A percentile compares a stretch with the other conserved stretches of the same genome.
These are phyloP conservation scores for Penicillium oxalicum DNA, from an alignment of 2,329 filamentous ascomycete species.

Conservation along the genomic window DNA sequence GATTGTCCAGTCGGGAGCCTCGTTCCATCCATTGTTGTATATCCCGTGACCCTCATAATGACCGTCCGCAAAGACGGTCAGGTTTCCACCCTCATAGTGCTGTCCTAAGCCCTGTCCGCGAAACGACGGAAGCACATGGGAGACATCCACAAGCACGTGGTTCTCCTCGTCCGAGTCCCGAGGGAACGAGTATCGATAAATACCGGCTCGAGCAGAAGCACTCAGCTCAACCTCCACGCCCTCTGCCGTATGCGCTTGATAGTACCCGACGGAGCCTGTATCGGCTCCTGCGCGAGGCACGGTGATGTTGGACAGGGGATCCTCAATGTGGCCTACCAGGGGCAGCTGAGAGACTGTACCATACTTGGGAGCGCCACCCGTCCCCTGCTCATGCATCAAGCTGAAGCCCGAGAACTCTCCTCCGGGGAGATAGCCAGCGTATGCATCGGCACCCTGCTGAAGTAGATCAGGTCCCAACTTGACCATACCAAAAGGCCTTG, in stretches of 20 bases:
- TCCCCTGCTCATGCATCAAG: slow-evolving; percentile 62
- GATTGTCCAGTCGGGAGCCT: slow-evolving; percentile 48
- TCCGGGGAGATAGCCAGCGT: slow-evolving; percentile 36
- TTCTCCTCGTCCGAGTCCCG: slow-evolving; percentile 18
- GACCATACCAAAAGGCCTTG: slow-evolving; percentile 39
- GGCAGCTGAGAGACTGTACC: slow-evolving; percentile 60
- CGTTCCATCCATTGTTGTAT: slow-evolving; percentile 64
- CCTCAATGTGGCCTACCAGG: slow-evolving; percentile 43
- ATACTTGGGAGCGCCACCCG: slow-evolving; percentile 64
- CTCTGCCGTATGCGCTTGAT: slow-evolving; percentile 51
- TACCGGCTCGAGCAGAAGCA: slow-evolving; percentile 45
- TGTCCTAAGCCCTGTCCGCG: slow-evolving; percentile 57
- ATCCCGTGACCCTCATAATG: slow-evolving; percentile 57
- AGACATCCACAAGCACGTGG: slow-evolving; percentile 58
- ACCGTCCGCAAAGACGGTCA: slow-evolving; percentile 47
- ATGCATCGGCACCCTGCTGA: slow-evolving; percentile 31
- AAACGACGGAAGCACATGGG: slow-evolving; percentile 59
- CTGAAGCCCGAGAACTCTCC: slow-evolving; percentile 56
- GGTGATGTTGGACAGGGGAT: slow-evolving; percentile 54
- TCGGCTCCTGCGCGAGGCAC: slow-evolving; percentile 50
- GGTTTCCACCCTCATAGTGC: slow-evolving; percentile 55
- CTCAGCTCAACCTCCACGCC: slow-evolving; percentile 54
- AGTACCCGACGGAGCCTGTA: slow-evolving; percentile 55
- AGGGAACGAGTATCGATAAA: slow-evolving; percentile 59
- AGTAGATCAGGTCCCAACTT: slow-evolving; percentile 41